phyloP scores from a whole-genome alignment of 1,284 basidiomycete genomes.

The Leccinum fallax region DNA sequence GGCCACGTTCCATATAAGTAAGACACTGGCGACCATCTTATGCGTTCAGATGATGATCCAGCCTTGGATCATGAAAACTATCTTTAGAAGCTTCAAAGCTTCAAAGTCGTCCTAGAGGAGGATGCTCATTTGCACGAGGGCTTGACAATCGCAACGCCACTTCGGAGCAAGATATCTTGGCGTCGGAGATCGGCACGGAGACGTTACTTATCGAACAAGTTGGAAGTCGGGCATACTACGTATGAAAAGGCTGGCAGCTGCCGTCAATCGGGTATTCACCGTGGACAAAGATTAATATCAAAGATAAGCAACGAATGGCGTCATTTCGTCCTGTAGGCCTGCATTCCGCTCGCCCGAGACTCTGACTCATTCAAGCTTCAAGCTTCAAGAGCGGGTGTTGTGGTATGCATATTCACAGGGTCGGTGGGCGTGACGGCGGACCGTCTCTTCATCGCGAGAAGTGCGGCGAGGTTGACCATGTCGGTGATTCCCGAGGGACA shows the following conservation, averaged over 20 bases:
- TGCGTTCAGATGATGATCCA: neutral
- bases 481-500: neutral
- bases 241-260: neutral
- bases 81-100: conserved; percentile 8
- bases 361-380: too few species aligned
- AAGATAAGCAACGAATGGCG: neutral
- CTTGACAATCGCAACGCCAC: neutral
- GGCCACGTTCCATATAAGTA: conserved; percentile 8
- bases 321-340: neutral
- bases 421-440: too few species aligned
- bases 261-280: neutral
- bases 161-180: neutral
- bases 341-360: too few species aligned
- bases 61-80: conserved; percentile 7
- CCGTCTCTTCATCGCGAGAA: too few species aligned
- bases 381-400: too few species aligned
- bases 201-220: neutral
- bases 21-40: neutral
- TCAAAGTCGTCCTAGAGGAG: neutral
- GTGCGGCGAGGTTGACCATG: neutral
- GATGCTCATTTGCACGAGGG: neutral
- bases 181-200: neutral
- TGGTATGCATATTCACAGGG: too few species aligned
- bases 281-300: neutral
- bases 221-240: neutral